Base-by-base conservation (phyloP, 257 asterid genomes). In the Nicotiana tomentosiformis region DNA sequence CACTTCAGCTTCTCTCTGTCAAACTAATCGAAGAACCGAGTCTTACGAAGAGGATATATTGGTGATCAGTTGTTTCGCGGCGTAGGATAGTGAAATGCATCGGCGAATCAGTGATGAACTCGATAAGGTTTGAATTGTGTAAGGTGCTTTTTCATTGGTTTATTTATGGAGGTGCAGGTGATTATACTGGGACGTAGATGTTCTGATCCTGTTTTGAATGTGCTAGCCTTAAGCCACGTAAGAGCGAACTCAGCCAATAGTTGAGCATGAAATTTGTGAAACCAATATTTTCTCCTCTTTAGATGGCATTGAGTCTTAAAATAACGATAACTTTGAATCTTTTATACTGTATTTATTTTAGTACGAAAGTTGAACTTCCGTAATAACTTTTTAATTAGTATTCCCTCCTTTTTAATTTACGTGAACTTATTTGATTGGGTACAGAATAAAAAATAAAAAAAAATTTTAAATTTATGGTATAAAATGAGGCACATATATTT, bases 1-100 rank as follows among this genome's bases (percentile, higher is more conserved):
- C 58, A 78, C 70, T 32, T 46, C 68, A 49, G 43, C 32, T 66
- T 33, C 74, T 81, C 57, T 84, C 80, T 51, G 46, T 83, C 84
- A n/a, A 87, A 60, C 77, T 78, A 58, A 51, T 15, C 3, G 55
- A 18, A 16, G 76, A 62, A 12, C 58, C 4, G 8, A n/a, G 55
- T 78, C 32, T 10, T 64, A 56, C 0, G 81, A 7, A 53, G 68
- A 64, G 20, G 0, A 55, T 46, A 9, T 30, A 7, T 46, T 11
- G 66, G 30, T 56, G 61, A 82, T 77, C 46, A 7, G 12, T 1
- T 65, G 51, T 10, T 20, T 2, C 39, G 23, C 5, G 66, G 67
- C 16, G 16, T 33, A 74, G 1, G 53, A 26, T 29, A 30, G 11
- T 81, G 30, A 23, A 0, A 29, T 16, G 66, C 23, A 10, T 49